phyloP scores from a whole-genome alignment of 2,329 filamentous ascomycete species.

The Epichloe gansuensis region DNA sequence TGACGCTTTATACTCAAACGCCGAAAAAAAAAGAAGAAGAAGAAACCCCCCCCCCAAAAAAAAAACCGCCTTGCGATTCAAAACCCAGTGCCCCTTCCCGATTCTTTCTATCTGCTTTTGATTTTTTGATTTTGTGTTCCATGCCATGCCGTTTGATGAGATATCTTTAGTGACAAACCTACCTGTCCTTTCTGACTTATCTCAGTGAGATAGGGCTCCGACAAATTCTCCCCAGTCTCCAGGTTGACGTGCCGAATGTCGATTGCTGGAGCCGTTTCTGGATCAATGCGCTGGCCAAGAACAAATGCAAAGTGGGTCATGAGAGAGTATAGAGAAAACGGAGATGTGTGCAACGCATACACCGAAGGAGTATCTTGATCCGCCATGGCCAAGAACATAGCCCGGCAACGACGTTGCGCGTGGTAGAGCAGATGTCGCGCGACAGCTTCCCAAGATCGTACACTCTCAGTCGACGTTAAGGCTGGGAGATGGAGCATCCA shows the following conservation, averaged over 20 bases:
- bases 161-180: slow-evolving; percentile 1
- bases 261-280: slow-evolving; percentile 13
- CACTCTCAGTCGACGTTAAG: not conserved
- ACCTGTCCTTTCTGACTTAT: slow-evolving; percentile 18
- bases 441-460: too few species aligned
- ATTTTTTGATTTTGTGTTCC: too few species aligned
- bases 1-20: too few species aligned
- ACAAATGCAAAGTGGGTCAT: slow-evolving; percentile 18
- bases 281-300: slow-evolving; percentile 13
- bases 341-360: slow-evolving; percentile 19
- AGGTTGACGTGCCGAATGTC: slow-evolving; percentile 16
- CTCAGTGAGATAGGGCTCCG: slow-evolving; percentile 15
- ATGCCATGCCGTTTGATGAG: too few species aligned
- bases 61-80: too few species aligned
- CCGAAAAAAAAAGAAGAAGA: too few species aligned
- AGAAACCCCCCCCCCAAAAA: too few species aligned
- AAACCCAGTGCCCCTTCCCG: too few species aligned
- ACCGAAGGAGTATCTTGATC: slow-evolving; percentile 3
- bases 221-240: slow-evolving; percentile 15
- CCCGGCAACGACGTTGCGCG: not conserved
- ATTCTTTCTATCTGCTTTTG: too few species aligned
- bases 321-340: slow-evolving; percentile 19
- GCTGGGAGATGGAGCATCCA: not conserved
- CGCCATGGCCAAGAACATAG: slow-evolving; percentile 6
- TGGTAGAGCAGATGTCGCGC: too few species aligned